Percentiles rank a stretch among this genome's conserved stretches.
These are phyloP conservation scores for Torrubiellomyces zombiae DNA, from an alignment of 2,329 filamentous ascomycete species.

Conservation along the genomic window DNA sequence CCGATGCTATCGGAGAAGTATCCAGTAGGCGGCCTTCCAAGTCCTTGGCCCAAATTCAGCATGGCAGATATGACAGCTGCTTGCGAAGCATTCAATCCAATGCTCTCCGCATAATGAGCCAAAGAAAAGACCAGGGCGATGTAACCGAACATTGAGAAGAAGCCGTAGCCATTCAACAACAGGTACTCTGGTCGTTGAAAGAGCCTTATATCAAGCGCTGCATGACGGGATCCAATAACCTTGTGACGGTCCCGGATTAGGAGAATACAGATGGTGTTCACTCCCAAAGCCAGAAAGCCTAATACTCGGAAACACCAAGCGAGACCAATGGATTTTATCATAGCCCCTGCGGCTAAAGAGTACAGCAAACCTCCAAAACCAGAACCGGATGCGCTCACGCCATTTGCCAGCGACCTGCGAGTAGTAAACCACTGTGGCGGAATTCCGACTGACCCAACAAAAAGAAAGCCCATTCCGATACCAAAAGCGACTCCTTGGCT, in stretches of 20 bases:
- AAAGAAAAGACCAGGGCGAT: constrained; percentile 62
- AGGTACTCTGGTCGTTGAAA: constrained; percentile 43
- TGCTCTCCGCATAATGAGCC: constrained; percentile 52
- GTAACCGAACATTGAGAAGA: constrained; percentile 58
- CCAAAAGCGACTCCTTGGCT: constrained; percentile 63
- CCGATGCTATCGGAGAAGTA: constrained; percentile 55
- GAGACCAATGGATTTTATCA: constrained; percentile 47
- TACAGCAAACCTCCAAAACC: constrained; percentile 61
- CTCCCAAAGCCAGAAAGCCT: constrained; percentile 44
- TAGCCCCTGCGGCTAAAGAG: constrained; percentile 48
- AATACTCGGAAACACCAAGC: constrained; percentile 51
- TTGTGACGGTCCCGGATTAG: constrained; percentile 51
- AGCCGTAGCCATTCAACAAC: constrained; percentile 49
- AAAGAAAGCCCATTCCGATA: constrained; percentile 62
- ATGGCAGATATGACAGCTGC: constrained; percentile 57
- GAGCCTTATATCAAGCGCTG: constrained; percentile 42
- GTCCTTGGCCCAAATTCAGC: constrained; percentile 48
- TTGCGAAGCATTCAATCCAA: constrained; percentile 50
- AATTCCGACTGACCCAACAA: constrained; percentile 51
- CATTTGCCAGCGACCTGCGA: constrained; percentile 51
- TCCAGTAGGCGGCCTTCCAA: constrained; percentile 57
- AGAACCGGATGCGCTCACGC: constrained; percentile 51
- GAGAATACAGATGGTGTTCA: constrained; percentile 43
- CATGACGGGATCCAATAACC: constrained; percentile 40
- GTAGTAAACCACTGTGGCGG: constrained; percentile 61